These are phyloP conservation scores for Metschnikowia cubensis DNA, from an alignment of 805 yeast species.

Conservation along the genomic window DNA sequence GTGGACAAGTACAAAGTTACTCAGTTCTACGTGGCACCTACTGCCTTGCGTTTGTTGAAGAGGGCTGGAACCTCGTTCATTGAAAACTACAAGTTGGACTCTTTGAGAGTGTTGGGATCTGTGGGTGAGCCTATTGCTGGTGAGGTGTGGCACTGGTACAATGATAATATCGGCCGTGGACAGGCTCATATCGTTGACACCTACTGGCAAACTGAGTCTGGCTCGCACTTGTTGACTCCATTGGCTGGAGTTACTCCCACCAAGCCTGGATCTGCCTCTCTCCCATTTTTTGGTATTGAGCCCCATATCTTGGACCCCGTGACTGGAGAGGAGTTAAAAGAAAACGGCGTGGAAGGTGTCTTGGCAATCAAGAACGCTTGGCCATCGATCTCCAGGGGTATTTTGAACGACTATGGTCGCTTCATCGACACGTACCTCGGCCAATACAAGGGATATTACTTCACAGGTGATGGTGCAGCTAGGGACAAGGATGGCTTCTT, in stretches of 20 bases:
- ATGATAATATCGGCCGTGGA: constrained; percentile 84
- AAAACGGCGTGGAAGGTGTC: constrained; percentile 94
- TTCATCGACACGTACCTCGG: constrained; percentile 87
- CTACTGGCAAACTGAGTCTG: constrained; percentile 98
- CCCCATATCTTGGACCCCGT: constrained; percentile 93
- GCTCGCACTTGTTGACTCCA: constrained; percentile 92
- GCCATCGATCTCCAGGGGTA: constrained; percentile 99
- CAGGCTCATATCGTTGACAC: constrained; percentile 92
- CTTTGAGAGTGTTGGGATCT: constrained; percentile 91
- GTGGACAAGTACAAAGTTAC: constrained; percentile 88
- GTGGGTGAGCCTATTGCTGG: constrained; percentile 99
- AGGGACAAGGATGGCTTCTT: constrained; percentile 94
- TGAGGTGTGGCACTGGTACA: constrained; percentile 98
- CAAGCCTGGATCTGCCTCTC: constrained; percentile 95
- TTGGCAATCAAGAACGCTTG: constrained; percentile 85
- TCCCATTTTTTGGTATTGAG: constrained; percentile 93
- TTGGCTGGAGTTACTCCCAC: constrained; percentile 92
- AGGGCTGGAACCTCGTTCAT: constrained; percentile 87
- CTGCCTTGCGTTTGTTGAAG: constrained; percentile 86
- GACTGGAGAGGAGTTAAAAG: constrained; percentile 76
- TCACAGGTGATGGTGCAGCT: constrained; percentile 99
- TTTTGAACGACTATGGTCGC: constrained; percentile 82
- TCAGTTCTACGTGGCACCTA: constrained; percentile 97
- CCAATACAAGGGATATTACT: constrained; percentile 90
- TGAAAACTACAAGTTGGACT: constrained; percentile 71